Conservation (phyloP, 2,329 filamentous ascomycete genomes). For the Tolypocladium guangdongense region DNA sequence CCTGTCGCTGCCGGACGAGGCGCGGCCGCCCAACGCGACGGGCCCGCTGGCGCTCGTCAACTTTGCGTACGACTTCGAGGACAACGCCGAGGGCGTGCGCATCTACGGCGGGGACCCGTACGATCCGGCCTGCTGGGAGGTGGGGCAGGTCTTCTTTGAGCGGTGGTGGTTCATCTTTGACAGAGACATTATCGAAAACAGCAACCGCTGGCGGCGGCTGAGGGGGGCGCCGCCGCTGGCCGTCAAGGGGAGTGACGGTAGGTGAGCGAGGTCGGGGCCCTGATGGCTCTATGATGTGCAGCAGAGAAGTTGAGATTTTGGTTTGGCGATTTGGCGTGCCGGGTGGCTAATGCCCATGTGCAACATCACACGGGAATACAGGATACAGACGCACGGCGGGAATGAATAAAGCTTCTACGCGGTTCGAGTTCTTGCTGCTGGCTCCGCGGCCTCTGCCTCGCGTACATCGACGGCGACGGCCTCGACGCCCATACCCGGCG, state of each 20-base stretch:
- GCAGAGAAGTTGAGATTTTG: neutral
- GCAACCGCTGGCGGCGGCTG: conserved; percentile 37
- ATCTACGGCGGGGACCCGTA: conserved; percentile 40
- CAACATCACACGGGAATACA: too few species aligned
- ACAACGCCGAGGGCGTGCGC: conserved; percentile 37
- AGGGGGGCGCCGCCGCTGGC: conserved; percentile 29
- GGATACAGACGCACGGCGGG: too few species aligned
- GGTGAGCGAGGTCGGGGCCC: neutral
- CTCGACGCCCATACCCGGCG: too few species aligned
- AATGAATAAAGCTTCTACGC: too few species aligned
- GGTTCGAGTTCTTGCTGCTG: too few species aligned
- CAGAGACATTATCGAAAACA: conserved; percentile 36
- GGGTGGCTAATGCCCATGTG: neutral
- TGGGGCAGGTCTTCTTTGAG: conserved; percentile 46
- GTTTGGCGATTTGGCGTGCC: neutral
- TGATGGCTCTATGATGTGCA: neutral
- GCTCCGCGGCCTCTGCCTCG: too few species aligned
- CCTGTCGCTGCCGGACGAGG: conserved; percentile 34
- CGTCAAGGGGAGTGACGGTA: neutral
- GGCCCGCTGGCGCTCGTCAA: conserved; percentile 36
- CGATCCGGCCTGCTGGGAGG: conserved; percentile 40
- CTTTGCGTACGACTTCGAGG: conserved; percentile 47
- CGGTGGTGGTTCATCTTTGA: conserved; percentile 53
- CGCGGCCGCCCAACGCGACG: conserved; percentile 35
- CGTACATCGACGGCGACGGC: too few species aligned